phyloP scores from a whole-genome alignment of 495 filamentous ascomycete genomes.

The Chaetomium cochliodes region DNA sequence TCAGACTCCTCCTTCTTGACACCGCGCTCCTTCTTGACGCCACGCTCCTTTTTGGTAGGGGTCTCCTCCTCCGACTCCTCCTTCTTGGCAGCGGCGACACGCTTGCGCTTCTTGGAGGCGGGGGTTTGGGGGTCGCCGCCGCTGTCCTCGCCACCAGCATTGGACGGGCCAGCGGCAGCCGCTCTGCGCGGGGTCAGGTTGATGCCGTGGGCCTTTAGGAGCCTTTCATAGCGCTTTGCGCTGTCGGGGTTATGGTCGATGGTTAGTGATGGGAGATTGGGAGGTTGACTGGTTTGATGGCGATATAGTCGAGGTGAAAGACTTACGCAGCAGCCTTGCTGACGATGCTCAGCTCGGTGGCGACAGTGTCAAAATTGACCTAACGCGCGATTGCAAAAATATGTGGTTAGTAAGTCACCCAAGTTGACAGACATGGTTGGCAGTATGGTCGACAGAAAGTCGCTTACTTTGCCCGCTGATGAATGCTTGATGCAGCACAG shows the following conservation, averaged over 20 bases:
- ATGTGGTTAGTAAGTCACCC: constrained; percentile 24
- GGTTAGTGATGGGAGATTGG: neutral
- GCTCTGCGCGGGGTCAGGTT: neutral
- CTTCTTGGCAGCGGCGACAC: neutral
- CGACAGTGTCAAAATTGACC: constrained; percentile 62
- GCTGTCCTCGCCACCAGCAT: constrained; percentile 3
- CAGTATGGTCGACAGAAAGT: neutral
- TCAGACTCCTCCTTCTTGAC: constrained; percentile 18
- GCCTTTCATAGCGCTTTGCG: constrained; percentile 64
- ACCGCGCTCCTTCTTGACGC: constrained; percentile 7
- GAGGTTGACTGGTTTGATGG: neutral
- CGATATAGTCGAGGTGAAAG: neutral
- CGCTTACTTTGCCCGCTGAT: constrained; percentile 54
- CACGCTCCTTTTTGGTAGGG: constrained; percentile 12
- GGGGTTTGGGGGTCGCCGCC: constrained; percentile 7
- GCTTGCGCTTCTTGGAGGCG: constrained; percentile 16
- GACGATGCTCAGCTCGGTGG: constrained; percentile 61
- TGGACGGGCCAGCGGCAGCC: neutral
- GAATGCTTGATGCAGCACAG: constrained; percentile 62
- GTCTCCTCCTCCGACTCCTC: neutral
- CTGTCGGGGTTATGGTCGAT: constrained; percentile 32
- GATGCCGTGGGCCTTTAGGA: constrained; percentile 59
- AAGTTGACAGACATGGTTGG: neutral
- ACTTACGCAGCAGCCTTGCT: constrained; percentile 68
- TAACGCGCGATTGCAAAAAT: constrained; percentile 28